Evolutionary conservation across 495 filamentous ascomycete genomes (phyloP), one percentile per base, ranked within the genome.

Genomic region (Aspergillus mulundensis): DNA sequence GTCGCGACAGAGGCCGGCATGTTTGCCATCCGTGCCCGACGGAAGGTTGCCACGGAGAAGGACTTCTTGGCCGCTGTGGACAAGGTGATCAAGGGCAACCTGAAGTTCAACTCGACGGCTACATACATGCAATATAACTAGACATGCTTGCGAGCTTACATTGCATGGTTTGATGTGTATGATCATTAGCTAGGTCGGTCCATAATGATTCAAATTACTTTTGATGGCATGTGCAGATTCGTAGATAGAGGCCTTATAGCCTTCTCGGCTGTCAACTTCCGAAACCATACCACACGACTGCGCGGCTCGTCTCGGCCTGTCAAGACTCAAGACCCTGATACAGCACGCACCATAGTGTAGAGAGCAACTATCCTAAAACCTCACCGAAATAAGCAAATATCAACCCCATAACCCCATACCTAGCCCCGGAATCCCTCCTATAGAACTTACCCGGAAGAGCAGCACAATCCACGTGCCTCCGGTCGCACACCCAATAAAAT

Each of bases 61-160:
- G 94, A 98, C 78, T 98, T 98, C 76, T 80, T 98, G 70, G 87
- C 88, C 18, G 91, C 93, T 15, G 94, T 98, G 56, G 94, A 98
- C 77, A 98, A 98, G 84, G 94, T 98, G 52, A 98, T 98, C 76
- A 97, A 97, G 84, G 91, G 91, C 57, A 96, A 96, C 72, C 77
- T 96, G 70, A 98, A 98, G 82, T 98, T 98, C 81, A 97, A 96
- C 82, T 95, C 90, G 53, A 98, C 94, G 51, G 94, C 95, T 21
- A 91, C 91, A 53, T 98, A 98, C 77, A 95, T 95, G 85, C 94
- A 97, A 73, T 98, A 98, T 81, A 98, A 98, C 74, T 98, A 91
- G 63, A 69, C n/a, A 18, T 40, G 15, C 3, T 32, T 40, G 46
- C 53, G 49, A 43, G 44, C 1, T 62, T 63, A 58, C 49, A 60